Conservation (phyloP, 495 filamentous ascomycete genomes). For the Rhypophila decipiens region DNA sequence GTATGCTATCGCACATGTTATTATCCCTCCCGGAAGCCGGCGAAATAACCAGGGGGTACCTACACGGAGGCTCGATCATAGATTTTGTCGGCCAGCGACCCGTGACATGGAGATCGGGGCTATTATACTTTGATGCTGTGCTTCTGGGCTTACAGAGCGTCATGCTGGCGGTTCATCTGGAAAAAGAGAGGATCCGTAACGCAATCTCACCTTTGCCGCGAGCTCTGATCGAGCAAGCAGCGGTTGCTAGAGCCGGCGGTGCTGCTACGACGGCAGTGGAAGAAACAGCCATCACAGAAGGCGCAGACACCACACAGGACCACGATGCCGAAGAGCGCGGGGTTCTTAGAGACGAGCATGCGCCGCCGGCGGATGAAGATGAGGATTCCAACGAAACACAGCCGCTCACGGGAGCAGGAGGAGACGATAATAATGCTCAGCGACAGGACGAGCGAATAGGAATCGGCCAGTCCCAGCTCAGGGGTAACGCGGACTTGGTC, state of each 20-base stretch:
- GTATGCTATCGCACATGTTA: slow-evolving; percentile 64
- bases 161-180: slow-evolving; percentile 66
- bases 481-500: slow-evolving; percentile 32
- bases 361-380: slow-evolving; percentile 23
- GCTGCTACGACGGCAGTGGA: neutral
- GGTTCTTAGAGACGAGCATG: slow-evolving; percentile 44
- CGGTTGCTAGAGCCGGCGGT: no score
- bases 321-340: slow-evolving; percentile 81
- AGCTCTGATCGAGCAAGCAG: no score
- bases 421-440: slow-evolving; percentile 24
- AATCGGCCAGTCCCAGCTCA: slow-evolving; percentile 39
- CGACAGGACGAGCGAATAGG: no score
- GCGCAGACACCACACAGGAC: slow-evolving; percentile 47
- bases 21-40: slow-evolving; percentile 57
- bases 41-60: slow-evolving; percentile 71
- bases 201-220: slow-evolving; percentile 26
- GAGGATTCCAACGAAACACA: slow-evolving; percentile 47
- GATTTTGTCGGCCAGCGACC: slow-evolving; percentile 81
- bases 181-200: slow-evolving; percentile 54
- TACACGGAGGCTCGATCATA: slow-evolving; percentile 78
- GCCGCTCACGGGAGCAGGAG: slow-evolving; percentile 18
- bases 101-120: slow-evolving; percentile 58
- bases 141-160: slow-evolving; percentile 64
- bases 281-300: neutral
- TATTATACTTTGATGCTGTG: slow-evolving; percentile 58